Evolutionary conservation across 1,139 yeast species (phyloP).

Genomic region (Wickerhamomyces sp.): DNA sequence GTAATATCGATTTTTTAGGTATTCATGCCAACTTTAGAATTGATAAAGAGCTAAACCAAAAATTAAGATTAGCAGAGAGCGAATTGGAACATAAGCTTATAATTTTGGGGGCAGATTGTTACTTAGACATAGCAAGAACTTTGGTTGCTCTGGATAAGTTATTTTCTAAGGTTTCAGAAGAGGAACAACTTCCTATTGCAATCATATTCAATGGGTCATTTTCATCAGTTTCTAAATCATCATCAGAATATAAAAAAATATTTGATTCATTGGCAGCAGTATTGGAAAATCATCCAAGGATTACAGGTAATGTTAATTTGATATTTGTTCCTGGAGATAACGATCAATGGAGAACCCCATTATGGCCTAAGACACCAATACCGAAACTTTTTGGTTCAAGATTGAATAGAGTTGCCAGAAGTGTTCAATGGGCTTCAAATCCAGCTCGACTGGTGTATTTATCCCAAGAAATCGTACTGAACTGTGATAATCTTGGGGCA

Average conservation of each 20-base stretch:
- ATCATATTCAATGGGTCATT: conserved; percentile 70
- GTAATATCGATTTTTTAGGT: conserved; percentile 77
- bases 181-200: conserved; percentile 48
- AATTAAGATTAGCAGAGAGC: conserved; percentile 53
- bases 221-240: conserved; percentile 49
- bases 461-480: conserved; percentile 75
- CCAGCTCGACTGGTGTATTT: conserved; percentile 76
- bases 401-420: conserved; percentile 57
- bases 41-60: conserved; percentile 53
- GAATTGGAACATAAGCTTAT: conserved; percentile 57
- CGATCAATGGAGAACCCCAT: conserved; percentile 87
- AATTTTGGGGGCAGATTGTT: conserved; percentile 70
- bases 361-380: conserved; percentile 68
- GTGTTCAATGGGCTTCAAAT: conserved; percentile 68
- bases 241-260: conserved; percentile 60
- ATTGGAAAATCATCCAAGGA: conserved; percentile 43
- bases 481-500: conserved; percentile 68
- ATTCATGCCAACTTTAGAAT: conserved; percentile 53
- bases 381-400: conserved; percentile 70
- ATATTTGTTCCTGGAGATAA: conserved; percentile 82
- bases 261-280: conserved; percentile 69
- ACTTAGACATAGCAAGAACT: conserved; percentile 53
- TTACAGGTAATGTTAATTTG: conserved; percentile 43
- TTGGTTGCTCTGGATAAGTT: conserved; percentile 61
- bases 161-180: conserved; percentile 45